Evolutionary conservation across 805 yeast genomes (phyloP).

Genomic region (Middelhovenomyces tepae): DNA sequence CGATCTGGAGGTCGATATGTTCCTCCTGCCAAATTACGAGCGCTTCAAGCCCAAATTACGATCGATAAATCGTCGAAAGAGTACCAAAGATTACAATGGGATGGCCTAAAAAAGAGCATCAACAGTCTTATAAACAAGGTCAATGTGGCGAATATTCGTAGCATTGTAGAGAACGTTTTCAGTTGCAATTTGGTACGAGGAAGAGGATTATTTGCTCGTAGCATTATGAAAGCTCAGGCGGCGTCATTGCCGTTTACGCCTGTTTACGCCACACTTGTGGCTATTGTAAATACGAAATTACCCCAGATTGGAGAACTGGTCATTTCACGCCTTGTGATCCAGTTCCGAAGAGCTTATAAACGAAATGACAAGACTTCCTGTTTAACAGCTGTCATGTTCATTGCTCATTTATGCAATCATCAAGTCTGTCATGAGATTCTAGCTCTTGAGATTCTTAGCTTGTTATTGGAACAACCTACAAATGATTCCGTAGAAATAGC

Average conservation of each 20-base stretch:
- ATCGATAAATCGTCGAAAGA: constrained; percentile 29
- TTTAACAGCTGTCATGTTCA: constrained; percentile 37
- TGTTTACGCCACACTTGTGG: constrained; percentile 48
- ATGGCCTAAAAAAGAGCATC: constrained; percentile 37
- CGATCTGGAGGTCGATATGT: constrained; percentile 41
- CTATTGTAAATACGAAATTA: constrained; percentile 54
- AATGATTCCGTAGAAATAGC: constrained; percentile 51
- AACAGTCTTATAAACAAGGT: constrained; percentile 41
- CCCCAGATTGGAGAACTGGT: constrained; percentile 61
- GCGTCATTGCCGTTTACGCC: constrained; percentile 35
- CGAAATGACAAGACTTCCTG: constrained; percentile 38
- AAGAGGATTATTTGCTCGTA: constrained; percentile 49
- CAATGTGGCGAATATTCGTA: constrained; percentile 39
- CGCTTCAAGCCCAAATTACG: constrained; percentile 31
- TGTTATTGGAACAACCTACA: constrained; percentile 40
- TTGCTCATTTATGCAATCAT: constrained; percentile 57
- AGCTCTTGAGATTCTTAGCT: constrained; percentile 42
- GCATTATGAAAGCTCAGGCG: constrained; percentile 47
- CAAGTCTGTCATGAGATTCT: constrained; percentile 49
- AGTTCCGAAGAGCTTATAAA: constrained; percentile 47
- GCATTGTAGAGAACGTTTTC: constrained; percentile 42
- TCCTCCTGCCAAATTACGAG: constrained; percentile 45
- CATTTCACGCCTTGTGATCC: constrained; percentile 43
- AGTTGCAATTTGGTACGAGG: constrained; percentile 52
- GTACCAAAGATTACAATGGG: constrained; percentile 52